Conservation (phyloP, 1,284 basidiomycete species). For the Fomitopsis betulina region DNA sequence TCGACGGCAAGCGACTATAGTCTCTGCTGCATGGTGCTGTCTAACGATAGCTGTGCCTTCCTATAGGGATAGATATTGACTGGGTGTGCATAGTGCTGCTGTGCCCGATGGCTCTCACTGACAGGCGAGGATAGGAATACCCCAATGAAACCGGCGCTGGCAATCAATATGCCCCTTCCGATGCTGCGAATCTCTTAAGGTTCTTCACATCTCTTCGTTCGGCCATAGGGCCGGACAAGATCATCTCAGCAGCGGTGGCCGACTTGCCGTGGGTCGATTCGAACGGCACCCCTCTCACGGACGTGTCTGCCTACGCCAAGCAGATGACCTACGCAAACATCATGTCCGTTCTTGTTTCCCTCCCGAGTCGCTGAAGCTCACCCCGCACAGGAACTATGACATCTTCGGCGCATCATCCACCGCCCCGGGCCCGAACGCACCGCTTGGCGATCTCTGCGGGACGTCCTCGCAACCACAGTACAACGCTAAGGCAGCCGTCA, state of each 20-base stretch:
- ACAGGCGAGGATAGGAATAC: constrained; percentile 48
- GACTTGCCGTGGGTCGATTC: constrained; percentile 65
- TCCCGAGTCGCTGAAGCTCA: neutral
- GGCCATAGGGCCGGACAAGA: constrained; percentile 49
- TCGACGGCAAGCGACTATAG: constrained; percentile 45
- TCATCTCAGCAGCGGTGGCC: constrained; percentile 70
- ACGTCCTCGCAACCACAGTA: constrained; percentile 63
- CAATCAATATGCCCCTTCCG: constrained; percentile 55
- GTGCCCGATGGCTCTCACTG: neutral
- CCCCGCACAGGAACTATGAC: constrained; percentile 60
- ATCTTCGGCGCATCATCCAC: constrained; percentile 58
- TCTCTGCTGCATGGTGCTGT: neutral
- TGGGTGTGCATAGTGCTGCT: neutral
- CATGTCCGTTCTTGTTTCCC: constrained; percentile 38
- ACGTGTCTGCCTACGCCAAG: constrained; percentile 61
- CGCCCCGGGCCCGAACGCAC: constrained; percentile 75
- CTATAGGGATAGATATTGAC: neutral
- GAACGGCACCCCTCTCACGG: constrained; percentile 56
- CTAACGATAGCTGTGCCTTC: neutral
- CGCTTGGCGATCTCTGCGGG: constrained; percentile 62
- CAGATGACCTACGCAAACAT: constrained; percentile 70
- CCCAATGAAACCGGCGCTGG: constrained; percentile 63
- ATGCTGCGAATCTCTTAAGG: constrained; percentile 64
- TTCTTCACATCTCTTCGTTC: constrained; percentile 60
- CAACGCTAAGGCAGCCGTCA: constrained; percentile 61